A percentile compares a stretch with the other conserved stretches of the same genome.
These are phyloP conservation scores for Mucor circinelloides DNA, from an alignment of 371 early-diverging fungal species.

Conservation along the genomic window DNA sequence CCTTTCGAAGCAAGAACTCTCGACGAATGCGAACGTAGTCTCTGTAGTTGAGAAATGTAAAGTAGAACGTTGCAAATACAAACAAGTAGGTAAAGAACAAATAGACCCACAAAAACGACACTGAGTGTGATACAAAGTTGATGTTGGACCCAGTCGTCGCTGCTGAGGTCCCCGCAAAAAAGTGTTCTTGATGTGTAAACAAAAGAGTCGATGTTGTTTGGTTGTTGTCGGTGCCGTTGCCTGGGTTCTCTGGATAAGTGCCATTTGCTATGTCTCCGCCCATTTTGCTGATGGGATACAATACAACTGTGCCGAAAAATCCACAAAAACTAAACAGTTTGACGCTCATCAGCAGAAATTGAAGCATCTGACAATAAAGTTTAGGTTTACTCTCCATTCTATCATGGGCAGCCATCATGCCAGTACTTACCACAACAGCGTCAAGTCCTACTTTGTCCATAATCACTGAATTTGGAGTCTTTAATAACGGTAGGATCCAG, in stretches of 20 bases:
- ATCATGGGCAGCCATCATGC: background rate
- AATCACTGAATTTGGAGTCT: conserved; percentile 56
- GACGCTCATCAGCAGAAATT: conserved; percentile 54
- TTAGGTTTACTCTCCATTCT: background rate
- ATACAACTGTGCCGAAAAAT: conserved; percentile 51
- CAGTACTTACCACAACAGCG: conserved; percentile 57
- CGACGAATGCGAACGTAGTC: conserved; percentile 60
- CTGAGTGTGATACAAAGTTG: conserved; percentile 20
- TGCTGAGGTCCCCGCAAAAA: conserved; percentile 1
- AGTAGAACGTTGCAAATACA: conserved; percentile 61
- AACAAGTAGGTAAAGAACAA: conserved; percentile 67
- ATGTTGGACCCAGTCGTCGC: background rate
- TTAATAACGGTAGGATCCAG: conserved; percentile 62
- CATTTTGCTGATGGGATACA: conserved; percentile 51
- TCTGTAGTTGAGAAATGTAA: conserved; percentile 62
- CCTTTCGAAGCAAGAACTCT: conserved; percentile 50
- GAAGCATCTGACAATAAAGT: conserved; percentile 40
- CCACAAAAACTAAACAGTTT: conserved; percentile 54
- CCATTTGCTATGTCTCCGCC: conserved; percentile 46
- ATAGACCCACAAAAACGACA: conserved; percentile 55
- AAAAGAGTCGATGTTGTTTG: background rate
- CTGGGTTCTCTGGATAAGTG: conserved; percentile 25
- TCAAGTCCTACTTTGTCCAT: conserved; percentile 69
- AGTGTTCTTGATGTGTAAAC: conserved; percentile 3
- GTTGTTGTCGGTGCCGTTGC: conserved; percentile 9